A percentile compares a stretch with the other conserved stretches of the same genome.
Conservation (phyloP, 1,139 yeast genomes). For the Yamadazyma blattariae region DNA sequence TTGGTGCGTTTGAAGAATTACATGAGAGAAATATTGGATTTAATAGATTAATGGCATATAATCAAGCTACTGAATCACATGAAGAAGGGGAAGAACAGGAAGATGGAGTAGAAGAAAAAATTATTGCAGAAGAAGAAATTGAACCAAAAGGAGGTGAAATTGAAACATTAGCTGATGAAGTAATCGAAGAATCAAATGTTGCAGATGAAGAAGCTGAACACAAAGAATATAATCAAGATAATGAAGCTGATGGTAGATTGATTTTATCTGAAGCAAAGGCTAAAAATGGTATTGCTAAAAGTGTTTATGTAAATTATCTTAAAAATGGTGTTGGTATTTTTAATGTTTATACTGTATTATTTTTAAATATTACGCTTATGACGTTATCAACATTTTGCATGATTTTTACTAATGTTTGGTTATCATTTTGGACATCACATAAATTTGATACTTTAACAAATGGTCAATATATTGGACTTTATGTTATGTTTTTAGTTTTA, state of each 20-base stretch:
- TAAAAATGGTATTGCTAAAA: conserved; percentile 31
- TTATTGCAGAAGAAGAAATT: conserved; percentile 17
- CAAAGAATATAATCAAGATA: conserved; percentile 13
- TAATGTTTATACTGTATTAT: conserved; percentile 16
- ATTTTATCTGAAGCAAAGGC: conserved; percentile 31
- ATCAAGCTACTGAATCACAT: conserved; percentile 18
- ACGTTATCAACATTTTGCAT: conserved; percentile 56
- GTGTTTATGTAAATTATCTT: conserved; percentile 44
- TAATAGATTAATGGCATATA: conserved; percentile 17
- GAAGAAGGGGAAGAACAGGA: conserved; percentile 20
- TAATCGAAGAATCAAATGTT: too few relatives aligned
- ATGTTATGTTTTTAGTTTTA: conserved; percentile 54
- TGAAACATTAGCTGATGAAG: conserved; percentile 2
- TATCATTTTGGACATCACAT: conserved; percentile 75
- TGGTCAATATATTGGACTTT: conserved; percentile 70
- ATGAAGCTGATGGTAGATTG: conserved; percentile 26
- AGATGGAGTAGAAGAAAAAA: conserved; percentile 2
- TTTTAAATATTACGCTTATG: conserved; percentile 15
- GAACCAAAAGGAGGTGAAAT: conserved; percentile 30
- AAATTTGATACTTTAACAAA: conserved; percentile 48
- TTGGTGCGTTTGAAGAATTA: conserved; percentile 40
- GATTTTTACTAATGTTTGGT: conserved; percentile 75
- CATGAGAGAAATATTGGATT: conserved; percentile 19
- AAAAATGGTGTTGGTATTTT: conserved; percentile 54
- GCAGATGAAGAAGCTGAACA: conserved; percentile 14